Conservation (phyloP, 2,329 filamentous ascomycete genomes). For the Colletotrichum coccodes region DNA sequence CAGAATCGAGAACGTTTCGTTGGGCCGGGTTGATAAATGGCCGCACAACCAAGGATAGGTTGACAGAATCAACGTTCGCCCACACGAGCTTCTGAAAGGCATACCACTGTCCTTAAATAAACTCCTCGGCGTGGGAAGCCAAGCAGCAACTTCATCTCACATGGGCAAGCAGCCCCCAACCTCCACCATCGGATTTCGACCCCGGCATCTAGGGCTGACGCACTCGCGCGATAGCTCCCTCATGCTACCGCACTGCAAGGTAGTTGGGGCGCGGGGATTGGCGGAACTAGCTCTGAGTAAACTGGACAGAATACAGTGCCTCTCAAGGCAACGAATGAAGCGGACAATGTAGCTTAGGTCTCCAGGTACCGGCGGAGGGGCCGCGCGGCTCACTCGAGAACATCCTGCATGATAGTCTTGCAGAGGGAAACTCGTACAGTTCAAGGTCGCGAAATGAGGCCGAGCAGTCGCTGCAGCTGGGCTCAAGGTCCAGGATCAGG, state of each 20-base stretch:
- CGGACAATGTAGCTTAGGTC: neutral
- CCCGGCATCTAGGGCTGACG: slow-evolving; percentile 17
- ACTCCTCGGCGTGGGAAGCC: neutral
- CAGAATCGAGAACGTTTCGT: neutral
- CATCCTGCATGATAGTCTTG: neutral
- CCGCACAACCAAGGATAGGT: neutral
- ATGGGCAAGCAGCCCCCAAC: neutral
- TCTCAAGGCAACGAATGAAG: slow-evolving; percentile 5
- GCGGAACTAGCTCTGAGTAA: neutral
- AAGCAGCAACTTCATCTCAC: neutral
- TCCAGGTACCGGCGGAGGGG: too few relatives aligned
- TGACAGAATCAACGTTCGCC: neutral
- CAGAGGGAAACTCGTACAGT: neutral
- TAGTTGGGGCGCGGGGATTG: neutral
- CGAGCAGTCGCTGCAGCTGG: neutral
- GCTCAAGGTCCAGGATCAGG: slow-evolving; percentile 2
- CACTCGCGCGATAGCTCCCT: slow-evolving; percentile 13
- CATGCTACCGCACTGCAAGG: neutral
- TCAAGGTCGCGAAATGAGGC: neutral
- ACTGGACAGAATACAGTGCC: neutral
- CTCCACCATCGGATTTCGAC: neutral
- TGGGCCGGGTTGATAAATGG: neutral
- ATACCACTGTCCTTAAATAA: slow-evolving; percentile 6
- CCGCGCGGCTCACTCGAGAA: slow-evolving; percentile 1
- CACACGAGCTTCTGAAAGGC: neutral